Evolutionary conservation across 768 basidiomycete species (phyloP), one percentile per base, ranked within the genome.

Genomic region (Melanogaster broomeanus): DNA sequence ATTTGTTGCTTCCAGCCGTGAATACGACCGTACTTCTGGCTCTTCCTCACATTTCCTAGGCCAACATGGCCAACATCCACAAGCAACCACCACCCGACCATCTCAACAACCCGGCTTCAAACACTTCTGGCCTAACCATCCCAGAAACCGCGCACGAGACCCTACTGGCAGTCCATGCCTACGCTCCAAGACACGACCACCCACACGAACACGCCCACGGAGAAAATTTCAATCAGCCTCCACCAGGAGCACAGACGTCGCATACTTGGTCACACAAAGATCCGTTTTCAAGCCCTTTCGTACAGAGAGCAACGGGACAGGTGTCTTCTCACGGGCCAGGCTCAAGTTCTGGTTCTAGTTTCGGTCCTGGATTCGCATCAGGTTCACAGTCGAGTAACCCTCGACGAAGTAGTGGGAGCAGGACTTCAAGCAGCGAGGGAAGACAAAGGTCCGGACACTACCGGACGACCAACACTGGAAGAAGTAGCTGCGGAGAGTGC

Each of bases 51-150:
- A 38, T 28, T 2, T 42, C 16, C 39, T 44, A 2, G 49, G 59
- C 25, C 62, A 59, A 16, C 68, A 70, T 15, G 49, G 59, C 25
- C 62, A 59, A 16, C 68, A 70, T 15, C 64, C 67, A 3, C 67
- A 70, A 55, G 64, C 66, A 16, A 68, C 69, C 10, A 65, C 67
- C 2, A 43, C 58, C 8, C 55, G 67, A 41, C 55, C 58, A 1
- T 61, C 66, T 10, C 60, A 58, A 18, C 66, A 61, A 37, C 39
- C 62, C 13, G 62, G 62, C 6, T 67, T 47, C 18, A 64, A 59
- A 21, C 57, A 64, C 42, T 37, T 56, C 18, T 70, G 68, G 67
- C 62, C 57, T 1, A 59, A 33, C 47, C 61, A 68, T 25, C 58
- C 64, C 25, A 50, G 58, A 45, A 58, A 59, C 40, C 64, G 57